Base-by-base conservation (phyloP, 805 yeast species). In the Cyberlindnera petersonii region DNA sequence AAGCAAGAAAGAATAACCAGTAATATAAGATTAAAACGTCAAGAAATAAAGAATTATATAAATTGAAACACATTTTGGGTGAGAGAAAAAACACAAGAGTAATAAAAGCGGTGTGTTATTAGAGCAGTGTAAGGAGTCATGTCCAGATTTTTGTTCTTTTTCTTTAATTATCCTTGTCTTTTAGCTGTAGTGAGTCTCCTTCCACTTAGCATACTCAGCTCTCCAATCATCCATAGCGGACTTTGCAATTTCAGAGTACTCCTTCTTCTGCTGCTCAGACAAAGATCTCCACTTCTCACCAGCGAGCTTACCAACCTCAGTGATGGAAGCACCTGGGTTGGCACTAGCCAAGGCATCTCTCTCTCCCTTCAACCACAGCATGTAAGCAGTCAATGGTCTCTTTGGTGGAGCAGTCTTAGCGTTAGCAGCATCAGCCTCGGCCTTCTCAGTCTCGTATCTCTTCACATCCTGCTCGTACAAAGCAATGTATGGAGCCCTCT, bases 221-320 rank as follows among this genome's bases (percentile, higher is more conserved):
- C 63, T 64, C 50, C 64, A 65, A 14, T 60, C 52, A 26, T 57
- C 62, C 11, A 64, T 55, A 21, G 59, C 60, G 24, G 51, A 23
- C 52, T 31, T 26, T 24, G 23, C 30, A 4, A n/a, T 23, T 4
- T 33, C 37, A 14, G 26, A 24, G 35, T 37, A 54, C 4, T 21
- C 91, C 53, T 68, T 71, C 73, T 88, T 89, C 48, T 82, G 87
- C 27, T 76, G 81, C 40, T 76, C 83, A 42, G 71, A 66, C 56
- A 91, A 70, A 39, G 81, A 80, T 72, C 80, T 86, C 98, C 98
- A 91, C 65, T 75, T 79, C 60, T 85, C 88, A 58, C 96, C 96
- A 53, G 88, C 82, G 44, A 85, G 63, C 65, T 81, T 86, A 13
- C 65, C 62, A 29, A 67, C 26, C 36, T 66, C 72, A 13, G 63